These are phyloP conservation scores for Aspergillus luchuensis DNA, from an alignment of 2,329 filamentous ascomycete genomes.

Conservation along the genomic window DNA sequence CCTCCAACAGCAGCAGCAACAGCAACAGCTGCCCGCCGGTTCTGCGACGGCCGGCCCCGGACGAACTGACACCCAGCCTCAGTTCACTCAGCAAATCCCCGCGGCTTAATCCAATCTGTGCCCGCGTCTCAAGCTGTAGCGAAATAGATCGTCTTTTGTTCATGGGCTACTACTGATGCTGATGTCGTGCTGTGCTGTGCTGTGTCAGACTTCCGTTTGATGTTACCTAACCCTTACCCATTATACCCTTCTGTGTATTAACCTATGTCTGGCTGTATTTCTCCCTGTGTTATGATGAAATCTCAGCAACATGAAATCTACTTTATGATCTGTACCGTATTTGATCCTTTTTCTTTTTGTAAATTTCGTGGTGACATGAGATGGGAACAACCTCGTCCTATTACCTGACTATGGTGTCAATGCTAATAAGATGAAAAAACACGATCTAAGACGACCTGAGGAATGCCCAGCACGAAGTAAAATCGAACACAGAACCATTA, in stretches of 20 bases:
- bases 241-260: slow-evolving; percentile 17
- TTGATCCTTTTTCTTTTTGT: background rate
- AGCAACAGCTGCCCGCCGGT: slow-evolving; percentile 40
- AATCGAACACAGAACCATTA: too few relatives aligned
- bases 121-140: background rate
- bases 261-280: slow-evolving; percentile 9
- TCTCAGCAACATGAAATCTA: background rate
- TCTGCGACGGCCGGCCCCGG: slow-evolving; percentile 39
- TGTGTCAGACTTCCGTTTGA: slow-evolving; percentile 10
- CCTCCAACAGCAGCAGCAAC: slow-evolving; percentile 35
- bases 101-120: slow-evolving; percentile 24
- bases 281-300: background rate
- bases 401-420: too few relatives aligned
- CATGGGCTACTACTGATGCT: background rate
- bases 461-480: too few relatives aligned
- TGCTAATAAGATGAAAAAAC: too few relatives aligned
- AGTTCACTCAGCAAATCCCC: slow-evolving; percentile 23
- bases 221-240: slow-evolving; percentile 5
- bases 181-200: background rate
- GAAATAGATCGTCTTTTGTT: background rate
- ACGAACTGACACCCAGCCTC: slow-evolving; percentile 24
- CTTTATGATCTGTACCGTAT: background rate
- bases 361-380: too few relatives aligned
- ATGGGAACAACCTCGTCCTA: too few relatives aligned
- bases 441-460: too few relatives aligned